phyloP scores from a whole-genome alignment of 352 stramenopile genomes.

The Aphanomyces cochlioides region DNA sequence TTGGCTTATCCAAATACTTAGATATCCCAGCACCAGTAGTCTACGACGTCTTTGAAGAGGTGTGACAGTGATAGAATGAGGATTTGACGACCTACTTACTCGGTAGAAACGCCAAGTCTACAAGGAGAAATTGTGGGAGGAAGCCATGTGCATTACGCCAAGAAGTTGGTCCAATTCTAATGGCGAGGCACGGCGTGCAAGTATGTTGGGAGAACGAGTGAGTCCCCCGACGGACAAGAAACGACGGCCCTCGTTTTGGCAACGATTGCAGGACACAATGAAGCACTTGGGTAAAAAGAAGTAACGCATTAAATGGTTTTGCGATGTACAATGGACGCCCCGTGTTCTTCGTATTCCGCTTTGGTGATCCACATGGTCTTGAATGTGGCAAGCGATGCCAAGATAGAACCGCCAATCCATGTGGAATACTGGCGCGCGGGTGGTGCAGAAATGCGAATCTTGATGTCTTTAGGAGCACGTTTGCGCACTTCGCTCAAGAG shows the following conservation, averaged over 20 bases:
- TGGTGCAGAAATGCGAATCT: conserved; percentile 95
- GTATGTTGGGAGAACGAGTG: conserved; percentile 52
- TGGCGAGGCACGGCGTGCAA: conserved; percentile 57
- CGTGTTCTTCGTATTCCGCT: conserved; percentile 97
- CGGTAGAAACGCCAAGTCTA: conserved; percentile 70
- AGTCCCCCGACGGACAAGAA: conserved; percentile 34
- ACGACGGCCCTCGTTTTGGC: conserved; percentile 73
- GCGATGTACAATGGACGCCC: conserved; percentile 94
- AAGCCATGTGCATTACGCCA: conserved; percentile 71
- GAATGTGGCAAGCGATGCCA: conserved; percentile 96
- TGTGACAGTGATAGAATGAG: conserved; percentile 33
- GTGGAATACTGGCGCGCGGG: conserved; percentile 94
- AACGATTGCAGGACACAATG: conserved; percentile 68
- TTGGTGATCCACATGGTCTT: conserved; percentile 99
- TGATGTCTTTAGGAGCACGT: conserved; percentile 87
- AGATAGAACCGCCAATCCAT: conserved; percentile 97
- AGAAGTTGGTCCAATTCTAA: conserved; percentile 81
- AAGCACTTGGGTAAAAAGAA: conserved; percentile 26
- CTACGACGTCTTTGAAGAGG: conserved; percentile 74
- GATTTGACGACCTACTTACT: not conserved
- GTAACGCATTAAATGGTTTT: conserved; percentile 83
- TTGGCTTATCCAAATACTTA: conserved; percentile 68
- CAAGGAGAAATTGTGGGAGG: conserved; percentile 75
- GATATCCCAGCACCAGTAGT: conserved; percentile 60
- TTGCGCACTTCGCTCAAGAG: conserved; percentile 92